A percentile compares a stretch with the other conserved stretches of the same genome.
Conservation (phyloP, 805 yeast species). For the Millerozyma acaciae region DNA sequence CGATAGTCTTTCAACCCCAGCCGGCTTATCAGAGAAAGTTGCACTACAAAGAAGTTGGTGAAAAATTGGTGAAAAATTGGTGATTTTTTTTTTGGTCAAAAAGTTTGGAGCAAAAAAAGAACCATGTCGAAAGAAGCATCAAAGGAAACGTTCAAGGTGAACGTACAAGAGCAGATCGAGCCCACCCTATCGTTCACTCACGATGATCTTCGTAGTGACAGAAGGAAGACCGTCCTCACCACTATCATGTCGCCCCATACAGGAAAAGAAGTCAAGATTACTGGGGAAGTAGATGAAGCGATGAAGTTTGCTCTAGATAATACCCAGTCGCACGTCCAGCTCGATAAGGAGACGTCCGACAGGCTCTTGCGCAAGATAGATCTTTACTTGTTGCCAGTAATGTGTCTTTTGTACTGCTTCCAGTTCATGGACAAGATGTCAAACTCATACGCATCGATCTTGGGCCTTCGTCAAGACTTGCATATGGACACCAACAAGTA, state of each 20-base stretch:
- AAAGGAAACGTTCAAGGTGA: too few species aligned
- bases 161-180: too few species aligned
- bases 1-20: too few species aligned
- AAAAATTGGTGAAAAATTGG: too few species aligned
- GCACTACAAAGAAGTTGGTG: too few species aligned
- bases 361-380: constrained; percentile 20
- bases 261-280: constrained; percentile 22
- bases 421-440: constrained; percentile 38
- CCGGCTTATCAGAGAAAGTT: too few species aligned
- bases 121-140: too few species aligned
- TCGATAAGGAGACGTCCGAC: constrained; percentile 14
- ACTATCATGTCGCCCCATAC: constrained; percentile 14
- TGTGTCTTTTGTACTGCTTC: constrained; percentile 21
- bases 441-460: constrained; percentile 34
- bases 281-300: constrained; percentile 38
- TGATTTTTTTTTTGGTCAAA: too few species aligned
- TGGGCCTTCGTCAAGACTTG: constrained; percentile 36
- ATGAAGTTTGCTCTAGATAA: constrained; percentile 28
- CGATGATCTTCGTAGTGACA: too few species aligned
- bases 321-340: constrained; percentile 9
- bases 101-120: too few species aligned
- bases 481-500: constrained; percentile 33
- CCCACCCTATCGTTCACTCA: too few species aligned
- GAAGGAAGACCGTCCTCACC: constrained; percentile 3
- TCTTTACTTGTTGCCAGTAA: constrained; percentile 21